Percentiles rank a stretch among this genome's conserved stretches.
Conservation (phyloP, 1,284 basidiomycete species). For the Rhodotorula sp. region DNA sequence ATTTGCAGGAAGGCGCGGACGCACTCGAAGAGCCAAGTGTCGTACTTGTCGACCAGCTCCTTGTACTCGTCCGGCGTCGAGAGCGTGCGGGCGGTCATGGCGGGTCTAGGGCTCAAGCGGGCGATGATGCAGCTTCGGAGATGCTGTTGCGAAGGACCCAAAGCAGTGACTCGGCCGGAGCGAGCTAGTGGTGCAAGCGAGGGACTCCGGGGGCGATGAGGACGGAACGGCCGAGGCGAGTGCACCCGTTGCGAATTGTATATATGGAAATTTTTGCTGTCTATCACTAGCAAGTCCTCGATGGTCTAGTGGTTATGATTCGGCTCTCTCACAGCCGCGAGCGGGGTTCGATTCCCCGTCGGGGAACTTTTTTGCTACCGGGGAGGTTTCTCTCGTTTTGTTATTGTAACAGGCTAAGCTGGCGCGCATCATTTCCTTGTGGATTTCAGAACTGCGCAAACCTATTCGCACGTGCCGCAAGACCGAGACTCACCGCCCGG, state of each 20-base stretch:
- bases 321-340: slow-evolving; percentile 39
- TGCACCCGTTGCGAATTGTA: too few species aligned
- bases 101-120: not conserved
- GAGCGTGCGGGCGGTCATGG: slow-evolving; percentile 9
- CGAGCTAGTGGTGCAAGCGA: not conserved
- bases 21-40: slow-evolving; percentile 95
- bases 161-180: not conserved
- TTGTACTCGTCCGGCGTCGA: not conserved
- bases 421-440: too few species aligned
- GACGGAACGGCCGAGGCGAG: not conserved
- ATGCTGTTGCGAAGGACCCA: too few species aligned
- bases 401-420: too few species aligned
- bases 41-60: slow-evolving; percentile 66
- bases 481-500: too few species aligned
- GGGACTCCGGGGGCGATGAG: too few species aligned
- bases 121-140: not conserved
- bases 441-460: too few species aligned
- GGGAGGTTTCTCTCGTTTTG: not conserved
- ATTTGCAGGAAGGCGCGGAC: slow-evolving; percentile 62
- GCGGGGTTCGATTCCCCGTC: slow-evolving; percentile 40
- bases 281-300: slow-evolving; percentile 14
- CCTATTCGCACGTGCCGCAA: too few species aligned
- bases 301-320: slow-evolving; percentile 40
- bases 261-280: too few species aligned
- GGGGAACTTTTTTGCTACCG: slow-evolving; percentile 19